A percentile compares a stretch with the other conserved stretches of the same genome.
These are phyloP conservation scores for Botrytis medusae DNA, from an alignment of 2,329 filamentous ascomycete genomes.

Conservation along the genomic window DNA sequence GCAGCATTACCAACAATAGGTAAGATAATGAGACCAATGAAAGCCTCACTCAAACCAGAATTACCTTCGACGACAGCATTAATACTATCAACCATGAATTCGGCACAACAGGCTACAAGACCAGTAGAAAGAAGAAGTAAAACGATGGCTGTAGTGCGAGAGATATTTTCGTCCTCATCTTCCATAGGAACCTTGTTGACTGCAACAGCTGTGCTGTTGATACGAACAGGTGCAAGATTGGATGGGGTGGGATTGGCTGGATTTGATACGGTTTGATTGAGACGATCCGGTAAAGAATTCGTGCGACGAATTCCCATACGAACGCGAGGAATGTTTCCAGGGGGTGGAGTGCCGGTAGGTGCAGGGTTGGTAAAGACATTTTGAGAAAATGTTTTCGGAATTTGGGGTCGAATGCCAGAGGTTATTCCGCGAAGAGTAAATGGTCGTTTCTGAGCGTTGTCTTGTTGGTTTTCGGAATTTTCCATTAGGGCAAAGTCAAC, in stretches of 20 bases:
- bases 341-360: conserved; percentile 33
- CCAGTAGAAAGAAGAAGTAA: conserved; percentile 63
- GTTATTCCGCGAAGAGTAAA: conserved; percentile 62
- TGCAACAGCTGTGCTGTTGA: conserved; percentile 34
- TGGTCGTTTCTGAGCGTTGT: conserved; percentile 42
- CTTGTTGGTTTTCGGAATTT: conserved; percentile 30
- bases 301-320: conserved; percentile 69
- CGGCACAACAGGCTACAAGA: conserved; percentile 66
- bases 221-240: conserved; percentile 26
- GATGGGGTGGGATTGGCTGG: conserved; percentile 18
- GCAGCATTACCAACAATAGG: conserved; percentile 74
- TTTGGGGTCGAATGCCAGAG: conserved; percentile 52
- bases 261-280: conserved; percentile 46
- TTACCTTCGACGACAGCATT: conserved; percentile 58
- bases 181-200: conserved; percentile 29
- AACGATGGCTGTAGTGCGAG: conserved; percentile 57
- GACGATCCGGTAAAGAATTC: conserved; percentile 70
- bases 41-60: conserved; percentile 58
- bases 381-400: conserved; percentile 67
- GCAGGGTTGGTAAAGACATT: conserved; percentile 60
- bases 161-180: conserved; percentile 50
- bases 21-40: conserved; percentile 70
- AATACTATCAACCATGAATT: conserved; percentile 69
- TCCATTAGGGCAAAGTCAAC: conserved; percentile 57
- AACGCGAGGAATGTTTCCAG: conserved; percentile 55